Base-by-base conservation (phyloP, 768 basidiomycete genomes). In the Tulasnella sp. region DNA sequence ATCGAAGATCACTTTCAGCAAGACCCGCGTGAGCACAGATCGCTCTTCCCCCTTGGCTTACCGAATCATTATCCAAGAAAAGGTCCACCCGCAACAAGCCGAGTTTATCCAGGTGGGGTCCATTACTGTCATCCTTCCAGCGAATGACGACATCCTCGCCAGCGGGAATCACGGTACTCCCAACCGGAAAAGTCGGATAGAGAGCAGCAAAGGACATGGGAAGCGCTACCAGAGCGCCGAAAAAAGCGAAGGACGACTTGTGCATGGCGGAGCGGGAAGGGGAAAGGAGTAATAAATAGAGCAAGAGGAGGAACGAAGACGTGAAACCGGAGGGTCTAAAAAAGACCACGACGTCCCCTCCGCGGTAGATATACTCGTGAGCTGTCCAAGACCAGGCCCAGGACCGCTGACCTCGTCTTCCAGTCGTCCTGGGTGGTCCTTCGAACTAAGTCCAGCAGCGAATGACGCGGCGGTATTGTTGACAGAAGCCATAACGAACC, bases 81-180 rank as follows among this genome's bases (percentile, higher is more conserved):
- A 74, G 73, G 73, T 74, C 73, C 39, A 74, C 44, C 18, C 73
- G 73, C 19, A 74, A 39, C 24, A 40, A 40, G 21, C 73, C 73
- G 34, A 74, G 27, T 36, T 74, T 40, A 12, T 46, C 73, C 16
- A 74, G 73, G 38, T 40, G 73, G 9, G 73, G 73, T 8, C 5
- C 18, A 36, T 42, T 19, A 24, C 44, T 38, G 39, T 74, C 73
- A 46, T 74, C 73, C 73, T 74, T 74, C 73, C 73, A 74, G 39
- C 73, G 38, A 39, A 74, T 74, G 44, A 74, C 39, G 34, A 74
- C 73, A 31, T 74, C 73, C 44, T 74, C 8, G 21, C 73, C 73
- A 24, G 73, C 73, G 42, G 73, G 73, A 42, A 40, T 27, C 2
- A 46, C 44, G 39, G 24, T 74, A 10, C 38, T 38, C 8, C 72